Evolutionary conservation across 2,329 filamentous ascomycete species (phyloP).

Genomic region (Mycosphaerella sp.): DNA sequence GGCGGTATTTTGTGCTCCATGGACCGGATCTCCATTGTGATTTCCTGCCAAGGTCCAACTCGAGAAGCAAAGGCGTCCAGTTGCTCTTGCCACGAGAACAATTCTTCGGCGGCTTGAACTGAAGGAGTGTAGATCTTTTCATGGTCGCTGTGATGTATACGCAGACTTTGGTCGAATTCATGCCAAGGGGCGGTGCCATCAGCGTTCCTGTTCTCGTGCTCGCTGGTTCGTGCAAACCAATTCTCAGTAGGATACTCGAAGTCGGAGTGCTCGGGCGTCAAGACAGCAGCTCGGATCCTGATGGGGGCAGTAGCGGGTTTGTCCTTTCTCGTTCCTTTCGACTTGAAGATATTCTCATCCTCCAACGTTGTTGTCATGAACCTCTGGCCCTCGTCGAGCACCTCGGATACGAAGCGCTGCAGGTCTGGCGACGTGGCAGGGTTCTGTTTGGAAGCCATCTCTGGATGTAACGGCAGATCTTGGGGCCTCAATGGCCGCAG

Average conservation of each 20-base stretch:
- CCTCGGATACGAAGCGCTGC: constrained; percentile 45
- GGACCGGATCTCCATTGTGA: constrained; percentile 49
- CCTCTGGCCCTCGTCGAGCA: constrained; percentile 53
- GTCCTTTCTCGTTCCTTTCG: constrained; percentile 46
- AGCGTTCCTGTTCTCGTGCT: constrained; percentile 50
- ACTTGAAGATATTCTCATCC: constrained; percentile 41
- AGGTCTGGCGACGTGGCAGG: constrained; percentile 38
- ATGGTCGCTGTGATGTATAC: constrained; percentile 51
- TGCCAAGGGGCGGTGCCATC: constrained; percentile 54
- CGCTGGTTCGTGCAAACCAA: constrained; percentile 59
- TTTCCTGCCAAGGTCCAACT: constrained; percentile 26
- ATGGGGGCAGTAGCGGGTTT: constrained; percentile 48
- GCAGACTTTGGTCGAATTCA: constrained; percentile 57
- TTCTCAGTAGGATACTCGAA: constrained; percentile 40
- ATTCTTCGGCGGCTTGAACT: constrained; percentile 43
- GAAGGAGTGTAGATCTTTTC: constrained; percentile 55
- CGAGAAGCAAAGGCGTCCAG: background rate
- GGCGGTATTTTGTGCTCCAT: constrained; percentile 59
- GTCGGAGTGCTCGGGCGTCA: background rate
- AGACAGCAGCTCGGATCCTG: constrained; percentile 43
- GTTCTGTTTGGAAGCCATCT: constrained; percentile 27
- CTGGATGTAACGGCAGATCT: constrained; percentile 33
- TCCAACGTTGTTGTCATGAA: constrained; percentile 50
- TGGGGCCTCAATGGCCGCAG: constrained; percentile 28
- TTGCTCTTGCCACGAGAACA: constrained; percentile 3